Percentiles rank a stretch among this genome's conserved stretches.
Evolutionary conservation across 177 flowering plant species (phyloP).

Genomic region (Tripterygium wilfordii): DNA sequence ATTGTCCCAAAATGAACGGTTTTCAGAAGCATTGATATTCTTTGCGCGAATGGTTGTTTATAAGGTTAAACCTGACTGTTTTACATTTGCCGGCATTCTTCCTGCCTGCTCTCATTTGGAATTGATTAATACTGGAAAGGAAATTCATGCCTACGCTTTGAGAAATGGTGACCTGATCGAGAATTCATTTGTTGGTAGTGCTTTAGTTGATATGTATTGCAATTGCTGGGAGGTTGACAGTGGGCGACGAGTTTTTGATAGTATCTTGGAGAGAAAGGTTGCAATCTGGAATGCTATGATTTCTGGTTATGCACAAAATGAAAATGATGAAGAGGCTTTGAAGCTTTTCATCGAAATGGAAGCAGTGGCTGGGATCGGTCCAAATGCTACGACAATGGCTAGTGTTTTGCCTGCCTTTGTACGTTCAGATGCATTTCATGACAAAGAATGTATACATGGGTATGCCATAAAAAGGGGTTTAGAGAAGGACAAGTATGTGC

Average conservation of each 20-base stretch:
- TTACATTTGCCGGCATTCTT: constrained; percentile 66
- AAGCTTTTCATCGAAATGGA: constrained; percentile 55
- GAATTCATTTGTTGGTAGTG: constrained; percentile 67
- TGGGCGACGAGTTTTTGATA: constrained; percentile 56
- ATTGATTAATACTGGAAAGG: constrained; percentile 49
- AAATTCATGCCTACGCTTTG: constrained; percentile 67
- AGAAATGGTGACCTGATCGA: constrained; percentile 34
- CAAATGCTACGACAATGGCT: constrained; percentile 64
- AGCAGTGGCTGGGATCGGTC: constrained; percentile 27
- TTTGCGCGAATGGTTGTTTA: constrained; percentile 39
- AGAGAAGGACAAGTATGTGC: constrained; percentile 48
- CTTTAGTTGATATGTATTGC: constrained; percentile 85
- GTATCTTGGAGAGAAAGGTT: constrained; percentile 24
- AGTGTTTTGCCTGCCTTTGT: constrained; percentile 65
- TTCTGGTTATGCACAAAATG: constrained; percentile 63
- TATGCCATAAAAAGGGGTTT: constrained; percentile 57
- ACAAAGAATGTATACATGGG: constrained; percentile 62
- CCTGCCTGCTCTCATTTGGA: constrained; percentile 76
- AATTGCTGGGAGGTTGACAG: constrained; percentile 47
- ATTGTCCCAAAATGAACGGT: constrained; percentile 48
- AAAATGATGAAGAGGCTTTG: constrained; percentile 47
- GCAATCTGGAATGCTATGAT: constrained; percentile 83
- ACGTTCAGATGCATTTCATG: constrained; percentile 40
- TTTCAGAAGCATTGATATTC: constrained; percentile 41
- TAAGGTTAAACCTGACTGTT: constrained; percentile 56